Evolutionary conservation across 2,329 filamentous ascomycete species (phyloP).

Genomic region (Colletotrichum tanaceti): DNA sequence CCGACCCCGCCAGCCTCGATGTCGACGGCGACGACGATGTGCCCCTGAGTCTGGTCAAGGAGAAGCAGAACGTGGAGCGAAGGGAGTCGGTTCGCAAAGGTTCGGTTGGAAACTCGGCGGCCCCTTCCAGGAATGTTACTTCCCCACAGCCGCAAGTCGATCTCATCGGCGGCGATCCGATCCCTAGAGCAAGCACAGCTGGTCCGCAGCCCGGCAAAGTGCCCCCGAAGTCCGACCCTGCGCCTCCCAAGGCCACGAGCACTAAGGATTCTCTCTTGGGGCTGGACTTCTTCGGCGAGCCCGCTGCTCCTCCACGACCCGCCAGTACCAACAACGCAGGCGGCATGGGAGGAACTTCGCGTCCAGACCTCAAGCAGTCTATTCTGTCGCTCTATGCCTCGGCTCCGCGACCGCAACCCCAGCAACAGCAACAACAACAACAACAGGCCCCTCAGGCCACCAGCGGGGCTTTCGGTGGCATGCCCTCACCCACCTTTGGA

Average conservation of each 20-base stretch:
- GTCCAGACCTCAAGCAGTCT: slow-evolving; percentile 95
- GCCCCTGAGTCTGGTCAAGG: slow-evolving; percentile 70
- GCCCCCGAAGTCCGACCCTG: slow-evolving; percentile 71
- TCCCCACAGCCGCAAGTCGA: slow-evolving; percentile 70
- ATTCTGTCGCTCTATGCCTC: slow-evolving; percentile 95
- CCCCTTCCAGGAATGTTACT: slow-evolving; percentile 44
- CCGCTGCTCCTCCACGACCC: slow-evolving; percentile 80
- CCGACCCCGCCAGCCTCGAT: slow-evolving; percentile 89
- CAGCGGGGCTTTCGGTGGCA: slow-evolving; percentile 72
- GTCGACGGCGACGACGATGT: slow-evolving; percentile 88
- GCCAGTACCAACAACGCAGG: slow-evolving; percentile 80
- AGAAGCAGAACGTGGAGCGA: slow-evolving; percentile 72
- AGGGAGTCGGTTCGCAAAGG: slow-evolving; percentile 72
- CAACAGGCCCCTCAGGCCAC: slow-evolving; percentile 60
- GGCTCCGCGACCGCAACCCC: slow-evolving; percentile 77
- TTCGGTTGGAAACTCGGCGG: slow-evolving; percentile 58
- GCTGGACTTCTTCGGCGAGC: slow-evolving; percentile 88
- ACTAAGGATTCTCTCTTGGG: slow-evolving; percentile 92
- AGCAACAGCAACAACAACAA: slow-evolving; percentile 48
- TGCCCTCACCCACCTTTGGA: slow-evolving; percentile 67
- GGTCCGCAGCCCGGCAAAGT: slow-evolving; percentile 71
- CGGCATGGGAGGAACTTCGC: slow-evolving; percentile 72
- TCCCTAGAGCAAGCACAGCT: slow-evolving; percentile 78
- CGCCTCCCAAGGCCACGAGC: slow-evolving; percentile 74
- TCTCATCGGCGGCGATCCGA: slow-evolving; percentile 82